Conservation (phyloP, 192 early-diverging fungal genomes). For the Gamsiella multidivaricata region DNA sequence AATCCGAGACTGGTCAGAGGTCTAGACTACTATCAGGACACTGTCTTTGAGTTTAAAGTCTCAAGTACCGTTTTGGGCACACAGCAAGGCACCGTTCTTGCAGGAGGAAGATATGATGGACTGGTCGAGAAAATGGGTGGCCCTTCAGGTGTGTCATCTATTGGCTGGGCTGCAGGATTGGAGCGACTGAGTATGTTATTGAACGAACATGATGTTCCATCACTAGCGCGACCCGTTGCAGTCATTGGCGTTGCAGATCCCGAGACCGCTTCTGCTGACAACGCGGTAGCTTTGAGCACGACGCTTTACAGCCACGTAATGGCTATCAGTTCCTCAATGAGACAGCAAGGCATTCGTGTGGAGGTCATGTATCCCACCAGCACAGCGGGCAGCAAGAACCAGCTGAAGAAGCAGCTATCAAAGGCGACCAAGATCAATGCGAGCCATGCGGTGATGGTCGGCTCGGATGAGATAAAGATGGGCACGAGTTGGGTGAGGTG, state of each 20-base stretch:
- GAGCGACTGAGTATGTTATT: constrained; percentile 67
- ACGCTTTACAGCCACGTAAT: constrained; percentile 28
- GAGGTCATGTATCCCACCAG: constrained; percentile 32
- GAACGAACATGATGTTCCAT: constrained; percentile 5
- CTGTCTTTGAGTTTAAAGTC: constrained; percentile 72
- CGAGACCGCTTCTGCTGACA: neutral
- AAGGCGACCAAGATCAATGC: constrained; percentile 49
- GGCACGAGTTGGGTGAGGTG: constrained; percentile 37
- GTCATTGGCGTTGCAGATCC: constrained; percentile 45
- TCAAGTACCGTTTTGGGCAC: constrained; percentile 54
- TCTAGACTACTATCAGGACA: constrained; percentile 78
- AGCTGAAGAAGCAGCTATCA: constrained; percentile 33
- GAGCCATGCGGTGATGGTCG: constrained; percentile 49
- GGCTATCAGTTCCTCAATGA: neutral
- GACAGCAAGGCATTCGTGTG: constrained; percentile 20
- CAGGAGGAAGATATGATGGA: constrained; percentile 75
- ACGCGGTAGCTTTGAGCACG: neutral
- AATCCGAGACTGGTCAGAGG: constrained; percentile 70
- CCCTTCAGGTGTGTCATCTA: constrained; percentile 58
- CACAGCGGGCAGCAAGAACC: constrained; percentile 16
- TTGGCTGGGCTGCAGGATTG: constrained; percentile 75
- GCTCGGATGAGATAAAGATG: constrained; percentile 40
- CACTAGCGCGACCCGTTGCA: constrained; percentile 24
- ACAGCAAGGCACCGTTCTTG: constrained; percentile 73
- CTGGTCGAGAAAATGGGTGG: constrained; percentile 67